These are phyloP conservation scores for Carex kokanica DNA, from an alignment of 176 grass and related monocot genomes.

Conservation along the genomic window DNA sequence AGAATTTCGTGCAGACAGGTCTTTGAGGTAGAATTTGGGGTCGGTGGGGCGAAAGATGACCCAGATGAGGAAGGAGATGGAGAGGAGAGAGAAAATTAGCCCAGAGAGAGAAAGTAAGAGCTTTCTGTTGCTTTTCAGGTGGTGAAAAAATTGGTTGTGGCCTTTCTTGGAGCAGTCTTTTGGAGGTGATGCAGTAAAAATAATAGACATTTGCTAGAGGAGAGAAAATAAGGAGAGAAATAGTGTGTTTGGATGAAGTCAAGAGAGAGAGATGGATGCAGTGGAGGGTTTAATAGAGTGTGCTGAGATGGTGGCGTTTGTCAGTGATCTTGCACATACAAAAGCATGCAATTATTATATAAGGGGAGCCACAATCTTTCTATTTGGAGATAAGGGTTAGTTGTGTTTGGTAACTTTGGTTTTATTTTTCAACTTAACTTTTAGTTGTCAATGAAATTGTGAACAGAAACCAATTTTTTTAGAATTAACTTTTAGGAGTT, in stretches of 20 bases:
- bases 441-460: neutral
- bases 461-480: neutral
- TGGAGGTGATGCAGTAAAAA: constrained; percentile 25
- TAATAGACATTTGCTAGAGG: constrained; percentile 42
- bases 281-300: constrained; percentile 18
- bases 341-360: constrained; percentile 28
- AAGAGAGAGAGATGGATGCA: neutral
- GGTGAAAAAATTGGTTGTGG: constrained; percentile 4
- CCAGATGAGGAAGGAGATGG: constrained; percentile 53
- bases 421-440: neutral
- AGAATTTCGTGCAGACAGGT: constrained; percentile 14
- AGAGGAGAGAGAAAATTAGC: constrained; percentile 32
- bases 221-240: neutral
- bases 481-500: no score
- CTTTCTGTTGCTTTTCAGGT: constrained; percentile 41
- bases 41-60: constrained; percentile 52
- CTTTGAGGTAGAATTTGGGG: constrained; percentile 55
- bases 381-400: constrained; percentile 5
- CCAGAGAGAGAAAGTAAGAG: constrained; percentile 31
- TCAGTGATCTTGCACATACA: constrained; percentile 1
- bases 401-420: constrained; percentile 8
- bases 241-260: neutral
- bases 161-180: constrained; percentile 52
- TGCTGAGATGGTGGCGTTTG: constrained; percentile 16
- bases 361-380: neutral